These are phyloP conservation scores for Toxicodendron radicans DNA, from an alignment of 345 rosid species.

Conservation along the genomic window DNA sequence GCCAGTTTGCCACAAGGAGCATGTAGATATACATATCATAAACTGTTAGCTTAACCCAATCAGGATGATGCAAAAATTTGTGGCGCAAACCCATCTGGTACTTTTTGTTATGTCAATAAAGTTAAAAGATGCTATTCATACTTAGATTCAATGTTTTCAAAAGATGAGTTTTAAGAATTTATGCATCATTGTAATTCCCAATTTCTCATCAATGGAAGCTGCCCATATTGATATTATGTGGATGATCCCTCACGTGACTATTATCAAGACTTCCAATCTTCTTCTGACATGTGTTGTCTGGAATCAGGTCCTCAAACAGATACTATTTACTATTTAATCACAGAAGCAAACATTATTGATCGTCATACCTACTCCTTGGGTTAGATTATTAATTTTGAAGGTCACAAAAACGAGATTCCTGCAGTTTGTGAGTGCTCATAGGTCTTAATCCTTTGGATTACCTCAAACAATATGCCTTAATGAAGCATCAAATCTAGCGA, in stretches of 20 bases:
- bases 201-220: no score
- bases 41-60: neutral
- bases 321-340: no score
- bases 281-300: no score
- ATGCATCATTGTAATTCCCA: no score
- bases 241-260: no score
- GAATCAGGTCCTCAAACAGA: no score
- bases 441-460: neutral
- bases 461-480: neutral
- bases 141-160: neutral
- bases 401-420: neutral
- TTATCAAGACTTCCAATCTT: no score
- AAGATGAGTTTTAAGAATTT: neutral
- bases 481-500: constrained; percentile 11
- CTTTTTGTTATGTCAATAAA: neutral
- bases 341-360: no score
- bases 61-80: neutral
- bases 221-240: no score
- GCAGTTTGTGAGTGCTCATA: neutral
- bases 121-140: neutral
- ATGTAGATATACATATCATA: constrained; percentile 18
- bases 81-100: neutral
- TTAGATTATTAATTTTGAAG: neutral
- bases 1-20: constrained; percentile 3
- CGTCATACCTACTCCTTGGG: no score